Evolutionary conservation across 805 yeast genomes (phyloP).

Genomic region (Lachancea nothofagi): DNA sequence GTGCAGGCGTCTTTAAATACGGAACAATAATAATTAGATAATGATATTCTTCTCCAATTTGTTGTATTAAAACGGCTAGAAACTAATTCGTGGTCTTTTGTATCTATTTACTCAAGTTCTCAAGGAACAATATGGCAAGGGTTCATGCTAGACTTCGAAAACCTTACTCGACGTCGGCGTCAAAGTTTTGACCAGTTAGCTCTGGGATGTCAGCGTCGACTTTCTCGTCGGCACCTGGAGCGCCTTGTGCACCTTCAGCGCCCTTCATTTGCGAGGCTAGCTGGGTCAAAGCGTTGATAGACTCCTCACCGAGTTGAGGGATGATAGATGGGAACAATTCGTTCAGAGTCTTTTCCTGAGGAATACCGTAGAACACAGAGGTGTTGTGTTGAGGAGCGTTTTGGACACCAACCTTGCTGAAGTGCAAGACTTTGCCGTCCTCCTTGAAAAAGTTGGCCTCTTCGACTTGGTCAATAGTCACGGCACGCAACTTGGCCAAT

Average conservation of each 20-base stretch:
- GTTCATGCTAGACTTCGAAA: background rate
- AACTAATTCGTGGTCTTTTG: slow-evolving; percentile 6
- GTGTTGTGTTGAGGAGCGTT: slow-evolving; percentile 87
- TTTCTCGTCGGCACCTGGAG: slow-evolving; percentile 44
- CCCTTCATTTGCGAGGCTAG: slow-evolving; percentile 84
- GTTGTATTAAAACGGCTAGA: slow-evolving; percentile 8
- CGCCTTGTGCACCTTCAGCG: slow-evolving; percentile 44
- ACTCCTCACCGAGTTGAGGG: slow-evolving; percentile 95
- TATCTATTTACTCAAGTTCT: slow-evolving; percentile 1
- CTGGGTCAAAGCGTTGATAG: slow-evolving; percentile 80
- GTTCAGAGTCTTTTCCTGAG: slow-evolving; percentile 86
- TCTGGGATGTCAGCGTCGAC: slow-evolving; percentile 69
- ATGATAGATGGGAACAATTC: slow-evolving; percentile 91
- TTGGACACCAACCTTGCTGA: slow-evolving; percentile 94
- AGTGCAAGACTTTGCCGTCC: slow-evolving; percentile 93
- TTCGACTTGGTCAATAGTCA: slow-evolving; percentile 82
- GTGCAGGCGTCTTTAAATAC: too few species aligned
- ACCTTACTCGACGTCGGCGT: slow-evolving; percentile 37
- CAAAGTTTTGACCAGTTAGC: slow-evolving; percentile 28
- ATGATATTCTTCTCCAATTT: background rate
- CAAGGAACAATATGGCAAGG: background rate
- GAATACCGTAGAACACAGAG: slow-evolving; percentile 89
- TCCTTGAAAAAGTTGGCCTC: slow-evolving; percentile 98
- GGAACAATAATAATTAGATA: too few species aligned
- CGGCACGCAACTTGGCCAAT: slow-evolving; percentile 83